These are phyloP conservation scores for Monilinia polystroma DNA, from an alignment of 2,329 filamentous ascomycete species.

Conservation along the genomic window DNA sequence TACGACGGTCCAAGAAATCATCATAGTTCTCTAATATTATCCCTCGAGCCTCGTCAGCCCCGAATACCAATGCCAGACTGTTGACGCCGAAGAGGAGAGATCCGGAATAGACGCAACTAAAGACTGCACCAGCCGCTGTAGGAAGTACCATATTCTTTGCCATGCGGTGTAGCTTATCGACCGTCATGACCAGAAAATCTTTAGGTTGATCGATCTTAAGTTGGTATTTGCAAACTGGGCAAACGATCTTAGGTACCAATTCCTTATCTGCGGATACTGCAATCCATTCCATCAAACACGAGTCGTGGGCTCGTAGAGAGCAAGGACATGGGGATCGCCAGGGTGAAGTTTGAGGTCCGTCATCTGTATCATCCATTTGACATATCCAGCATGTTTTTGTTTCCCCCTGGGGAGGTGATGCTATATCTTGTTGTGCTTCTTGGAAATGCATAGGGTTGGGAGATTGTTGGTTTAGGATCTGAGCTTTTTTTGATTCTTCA, in stretches of 20 bases:
- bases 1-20: constrained; percentile 9
- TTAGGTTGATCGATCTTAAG: constrained; percentile 75
- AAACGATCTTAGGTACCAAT: constrained; percentile 71
- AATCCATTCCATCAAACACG: constrained; percentile 88
- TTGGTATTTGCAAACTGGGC: constrained; percentile 83
- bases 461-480: constrained; percentile 19
- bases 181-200: constrained; percentile 61
- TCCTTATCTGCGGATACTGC: constrained; percentile 60
- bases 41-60: constrained; percentile 53
- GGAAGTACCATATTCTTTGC: constrained; percentile 35
- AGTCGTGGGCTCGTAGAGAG: constrained; percentile 85
- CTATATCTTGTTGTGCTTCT: background rate
- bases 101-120: constrained; percentile 49
- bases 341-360: constrained; percentile 46
- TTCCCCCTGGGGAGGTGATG: constrained; percentile 23
- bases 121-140: constrained; percentile 36
- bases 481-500: background rate
- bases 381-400: constrained; percentile 61
- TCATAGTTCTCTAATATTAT: constrained; percentile 25
- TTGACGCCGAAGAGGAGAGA: constrained; percentile 59
- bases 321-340: constrained; percentile 93
- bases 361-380: constrained; percentile 55
- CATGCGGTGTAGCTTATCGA: constrained; percentile 30
- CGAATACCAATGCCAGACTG: constrained; percentile 65
- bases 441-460: background rate